Evolutionary conservation across 345 rosid genomes (phyloP), one percentile per base, ranked within the genome.

Genomic region (Ceriops decandra): DNA sequence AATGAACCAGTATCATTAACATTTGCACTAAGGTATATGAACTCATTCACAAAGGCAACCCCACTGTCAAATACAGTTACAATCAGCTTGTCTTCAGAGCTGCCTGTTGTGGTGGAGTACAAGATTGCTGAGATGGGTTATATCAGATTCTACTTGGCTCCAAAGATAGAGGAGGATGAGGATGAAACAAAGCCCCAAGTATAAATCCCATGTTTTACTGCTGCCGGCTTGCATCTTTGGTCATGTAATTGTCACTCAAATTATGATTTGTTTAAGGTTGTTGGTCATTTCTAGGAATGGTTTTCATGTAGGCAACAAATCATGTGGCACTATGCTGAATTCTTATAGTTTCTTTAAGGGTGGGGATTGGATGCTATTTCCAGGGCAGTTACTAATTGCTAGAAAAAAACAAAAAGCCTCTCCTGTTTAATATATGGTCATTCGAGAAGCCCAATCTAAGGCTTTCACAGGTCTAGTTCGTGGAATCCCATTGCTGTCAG

Each of bases 111-210:
- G 56, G 98, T 95, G 0, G 97, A 95, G 81, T 95, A 95, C 81
- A 91, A 88, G 86, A 87, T 92, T 67, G 99, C 98, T n/a, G 99
- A 95, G 74, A 95, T 95, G 98, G 99, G 99, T 66, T 85, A 90
- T 67, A 68, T 95, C 52, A 85, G 99, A 68, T 95, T 82, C 84
- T 95, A 95, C 80, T 76, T 92, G 88, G 98, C 99, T 21, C 99
- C 99, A 17, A 95, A 95, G 88, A 92, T 95, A 13, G 99, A 95
- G 76, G 99, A 95, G 71, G 98, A 95, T 51, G 99, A 86, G 71
- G 92, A 90, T 9, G 99, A 91, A 72, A 82, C 86, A 7, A 88
- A 90, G 68, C 85, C 95, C 7, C 27, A 73, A 73, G 57, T 13
- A n/a, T 67, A 57, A 62, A 4, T 30, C 16, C 16, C 10, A 28